Percentiles rank a stretch among this genome's conserved stretches.
These are phyloP conservation scores for Talaromyces sp. DNA, from an alignment of 2,329 filamentous ascomycete species.

Conservation along the genomic window DNA sequence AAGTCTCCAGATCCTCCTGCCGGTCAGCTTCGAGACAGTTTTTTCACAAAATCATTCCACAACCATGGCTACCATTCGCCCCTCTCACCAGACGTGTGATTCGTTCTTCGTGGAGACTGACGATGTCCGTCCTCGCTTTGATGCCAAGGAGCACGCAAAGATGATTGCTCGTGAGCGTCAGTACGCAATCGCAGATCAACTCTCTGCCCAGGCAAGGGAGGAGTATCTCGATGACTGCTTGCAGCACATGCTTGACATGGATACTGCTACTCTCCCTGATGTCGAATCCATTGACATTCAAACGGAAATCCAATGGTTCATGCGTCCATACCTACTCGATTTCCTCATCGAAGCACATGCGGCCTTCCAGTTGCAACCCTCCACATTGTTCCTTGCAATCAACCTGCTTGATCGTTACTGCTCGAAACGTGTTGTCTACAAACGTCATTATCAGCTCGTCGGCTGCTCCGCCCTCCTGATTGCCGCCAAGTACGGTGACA, in stretches of 20 bases:
- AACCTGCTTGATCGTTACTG: conserved; percentile 98
- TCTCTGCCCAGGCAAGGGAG: conserved; percentile 77
- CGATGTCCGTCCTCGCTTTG: conserved; percentile 55
- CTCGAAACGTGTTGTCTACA: conserved; percentile 95
- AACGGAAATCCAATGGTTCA: conserved; percentile 99
- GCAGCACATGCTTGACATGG: conserved; percentile 92
- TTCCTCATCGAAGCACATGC: conserved; percentile 96
- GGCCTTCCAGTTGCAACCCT: conserved; percentile 87
- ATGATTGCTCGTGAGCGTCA: conserved; percentile 77
- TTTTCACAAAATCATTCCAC: conserved; percentile 16
- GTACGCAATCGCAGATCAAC: conserved; percentile 81
- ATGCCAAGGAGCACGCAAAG: conserved; percentile 70
- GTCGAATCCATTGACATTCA: conserved; percentile 98
- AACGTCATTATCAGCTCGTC: conserved; percentile 97
- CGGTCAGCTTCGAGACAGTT: conserved; percentile 22
- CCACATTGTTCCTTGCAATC: conserved; percentile 92
- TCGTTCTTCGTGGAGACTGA: conserved; percentile 64
- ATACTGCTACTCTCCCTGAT: conserved; percentile 89
- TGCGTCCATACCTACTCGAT: conserved; percentile 96
- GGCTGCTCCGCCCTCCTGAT: conserved; percentile 94
- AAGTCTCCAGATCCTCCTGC: conserved; percentile 23
- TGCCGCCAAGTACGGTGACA: conserved; percentile 96
- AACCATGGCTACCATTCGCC: conserved; percentile 53
- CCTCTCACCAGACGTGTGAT: conserved; percentile 59
- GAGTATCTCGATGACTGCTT: conserved; percentile 95